Percentiles rank a stretch among this genome's conserved stretches.
Evolutionary conservation across 2,329 filamentous ascomycete species (phyloP).

Genomic region (Aspergillus fructus): DNA sequence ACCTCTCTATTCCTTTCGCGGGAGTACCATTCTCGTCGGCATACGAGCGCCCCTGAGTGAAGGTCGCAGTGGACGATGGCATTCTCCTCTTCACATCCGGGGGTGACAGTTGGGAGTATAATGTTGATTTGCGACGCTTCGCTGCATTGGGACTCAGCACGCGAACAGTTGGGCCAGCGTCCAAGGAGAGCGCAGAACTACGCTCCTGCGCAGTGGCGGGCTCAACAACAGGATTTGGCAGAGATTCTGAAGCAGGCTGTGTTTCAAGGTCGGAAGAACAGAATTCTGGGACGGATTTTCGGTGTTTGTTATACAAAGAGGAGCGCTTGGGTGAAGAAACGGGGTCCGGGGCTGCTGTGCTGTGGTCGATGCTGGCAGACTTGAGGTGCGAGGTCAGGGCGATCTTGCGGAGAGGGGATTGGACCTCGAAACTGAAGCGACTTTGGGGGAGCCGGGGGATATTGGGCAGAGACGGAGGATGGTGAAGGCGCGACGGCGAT

Average conservation of each 20-base stretch:
- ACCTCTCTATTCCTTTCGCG: slow-evolving; percentile 26
- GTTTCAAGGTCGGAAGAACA: slow-evolving; percentile 18
- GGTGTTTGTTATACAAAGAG: slow-evolving; percentile 35
- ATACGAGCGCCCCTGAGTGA: slow-evolving; percentile 28
- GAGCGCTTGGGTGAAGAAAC: slow-evolving; percentile 50
- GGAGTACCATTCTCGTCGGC: slow-evolving; percentile 27
- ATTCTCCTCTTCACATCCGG: slow-evolving; percentile 34
- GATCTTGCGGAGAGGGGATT: slow-evolving; percentile 21
- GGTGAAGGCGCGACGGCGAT: slow-evolving; percentile 10
- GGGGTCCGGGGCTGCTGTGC: slow-evolving; percentile 50
- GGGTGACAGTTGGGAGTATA: slow-evolving; percentile 21
- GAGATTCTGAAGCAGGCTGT: slow-evolving; percentile 19
- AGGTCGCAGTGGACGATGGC: slow-evolving; percentile 32
- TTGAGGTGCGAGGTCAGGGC: slow-evolving; percentile 23
- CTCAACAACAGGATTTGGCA: slow-evolving; percentile 16
- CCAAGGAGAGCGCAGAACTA: slow-evolving; percentile 20
- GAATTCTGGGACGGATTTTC: slow-evolving; percentile 31
- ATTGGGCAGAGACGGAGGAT: slow-evolving; percentile 6
- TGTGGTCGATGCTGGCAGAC: slow-evolving; percentile 43
- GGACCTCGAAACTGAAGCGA: slow-evolving; percentile 26
- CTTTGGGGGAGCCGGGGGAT: slow-evolving; percentile 22
- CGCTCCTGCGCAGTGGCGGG: slow-evolving; percentile 14
- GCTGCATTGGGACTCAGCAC: slow-evolving; percentile 28
- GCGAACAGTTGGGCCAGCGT: slow-evolving; percentile 26
- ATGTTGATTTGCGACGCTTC: slow-evolving; percentile 28